Percentiles rank a stretch among this genome's conserved stretches.
phyloP scores from a whole-genome alignment of 257 asterid genomes.

The Schizonepeta tenuifolia region DNA sequence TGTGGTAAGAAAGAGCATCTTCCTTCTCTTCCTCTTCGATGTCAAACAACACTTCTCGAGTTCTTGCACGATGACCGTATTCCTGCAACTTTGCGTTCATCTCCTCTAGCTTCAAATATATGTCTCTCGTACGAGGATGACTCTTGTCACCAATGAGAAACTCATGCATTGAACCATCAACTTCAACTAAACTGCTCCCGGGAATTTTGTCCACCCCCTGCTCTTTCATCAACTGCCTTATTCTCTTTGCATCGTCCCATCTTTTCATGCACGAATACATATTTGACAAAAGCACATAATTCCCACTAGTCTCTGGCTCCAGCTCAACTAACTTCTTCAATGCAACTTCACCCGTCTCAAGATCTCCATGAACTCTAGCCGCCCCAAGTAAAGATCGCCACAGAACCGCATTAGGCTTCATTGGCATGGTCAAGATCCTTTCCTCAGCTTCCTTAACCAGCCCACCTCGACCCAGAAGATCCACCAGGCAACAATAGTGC shows the following conservation, averaged over 20 bases:
- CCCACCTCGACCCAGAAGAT: slow-evolving; percentile 73
- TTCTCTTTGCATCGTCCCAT: slow-evolving; percentile 64
- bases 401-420: slow-evolving; percentile 58
- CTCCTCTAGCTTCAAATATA: slow-evolving; percentile 58
- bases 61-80: slow-evolving; percentile 53
- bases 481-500: slow-evolving; percentile 74
- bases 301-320: slow-evolving; percentile 66
- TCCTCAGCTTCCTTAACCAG: slow-evolving; percentile 58
- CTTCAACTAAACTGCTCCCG: slow-evolving; percentile 62
- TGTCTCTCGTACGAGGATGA: slow-evolving; percentile 51
- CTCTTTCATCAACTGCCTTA: slow-evolving; percentile 61
- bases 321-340: slow-evolving; percentile 46
- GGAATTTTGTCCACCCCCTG: slow-evolving; percentile 57
- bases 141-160: slow-evolving; percentile 58
- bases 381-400: slow-evolving; percentile 75
- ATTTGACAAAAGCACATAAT: slow-evolving; percentile 69
- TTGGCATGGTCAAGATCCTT: slow-evolving; percentile 46
- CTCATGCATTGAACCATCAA: slow-evolving; percentile 63
- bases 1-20: slow-evolving; percentile 58
- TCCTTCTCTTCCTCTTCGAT: slow-evolving; percentile 77
- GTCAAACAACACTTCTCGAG: slow-evolving; percentile 68
- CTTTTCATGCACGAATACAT: slow-evolving; percentile 54
- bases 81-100: slow-evolving; percentile 54
- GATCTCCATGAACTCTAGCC: slow-evolving; percentile 62
- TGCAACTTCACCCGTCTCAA: slow-evolving; percentile 56